Percentiles rank a stretch among this genome's conserved stretches.
Evolutionary conservation across 2,329 filamentous ascomycete genomes (phyloP).

Genomic region (Trichoderma aggressivum): DNA sequence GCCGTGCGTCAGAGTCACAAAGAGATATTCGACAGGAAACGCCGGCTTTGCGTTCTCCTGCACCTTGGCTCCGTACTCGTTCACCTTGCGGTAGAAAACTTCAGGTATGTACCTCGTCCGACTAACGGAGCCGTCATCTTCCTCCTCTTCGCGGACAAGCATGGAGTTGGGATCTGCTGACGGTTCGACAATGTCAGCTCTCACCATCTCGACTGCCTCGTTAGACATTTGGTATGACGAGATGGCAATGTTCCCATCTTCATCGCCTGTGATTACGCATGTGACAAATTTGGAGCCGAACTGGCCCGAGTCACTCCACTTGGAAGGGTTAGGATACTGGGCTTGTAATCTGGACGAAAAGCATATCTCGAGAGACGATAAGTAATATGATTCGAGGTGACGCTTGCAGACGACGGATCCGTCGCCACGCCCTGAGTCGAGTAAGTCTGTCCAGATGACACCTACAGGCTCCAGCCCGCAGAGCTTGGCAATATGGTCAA

Average conservation of each 20-base stretch:
- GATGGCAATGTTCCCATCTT: slow-evolving; percentile 81
- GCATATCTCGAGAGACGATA: slow-evolving; percentile 86
- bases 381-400: slow-evolving; percentile 90
- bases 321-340: slow-evolving; percentile 81
- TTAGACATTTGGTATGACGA: slow-evolving; percentile 94
- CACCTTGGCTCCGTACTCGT: slow-evolving; percentile 94
- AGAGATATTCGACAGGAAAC: slow-evolving; percentile 94
- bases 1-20: slow-evolving; percentile 93
- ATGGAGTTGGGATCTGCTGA: slow-evolving; percentile 90
- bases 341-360: slow-evolving; percentile 88
- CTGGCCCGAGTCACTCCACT: slow-evolving; percentile 92
- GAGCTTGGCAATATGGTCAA: slow-evolving; percentile 74
- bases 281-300: slow-evolving; percentile 98
- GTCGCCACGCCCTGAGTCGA: slow-evolving; percentile 76
- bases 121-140: slow-evolving; percentile 67
- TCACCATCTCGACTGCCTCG: slow-evolving; percentile 93
- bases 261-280: slow-evolving; percentile 91
- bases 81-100: slow-evolving; percentile 92
- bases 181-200: slow-evolving; percentile 90
- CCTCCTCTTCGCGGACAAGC: slow-evolving; percentile 90
- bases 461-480: slow-evolving; percentile 88
- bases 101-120: slow-evolving; percentile 89
- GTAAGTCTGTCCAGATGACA: slow-evolving; percentile 89
- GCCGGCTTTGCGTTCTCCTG: slow-evolving; percentile 96
- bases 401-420: slow-evolving; percentile 91